Evolutionary conservation across 2,329 filamentous ascomycete genomes (phyloP), one percentile per base, ranked within the genome.

Genomic region (Colletotrichum sp.): DNA sequence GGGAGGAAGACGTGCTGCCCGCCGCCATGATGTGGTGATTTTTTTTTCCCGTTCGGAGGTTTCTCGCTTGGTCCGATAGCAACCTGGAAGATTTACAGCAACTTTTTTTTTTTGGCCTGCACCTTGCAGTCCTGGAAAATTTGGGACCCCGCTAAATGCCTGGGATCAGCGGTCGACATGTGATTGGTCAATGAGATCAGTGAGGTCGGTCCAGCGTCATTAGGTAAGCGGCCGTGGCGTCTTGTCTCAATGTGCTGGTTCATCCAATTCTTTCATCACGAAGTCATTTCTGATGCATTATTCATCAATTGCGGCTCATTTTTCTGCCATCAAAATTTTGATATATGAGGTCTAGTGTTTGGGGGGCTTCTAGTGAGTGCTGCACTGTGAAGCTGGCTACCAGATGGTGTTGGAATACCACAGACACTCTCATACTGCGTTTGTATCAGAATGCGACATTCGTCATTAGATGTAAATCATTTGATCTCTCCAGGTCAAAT

Each of bases 1-100:
- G 87, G 76, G 91, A 92, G 77, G 92, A 93, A 76, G 89, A 89
- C 65, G 88, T 89, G 83, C 88, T 90, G 79, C 83, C 83, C 77
- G 85, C 83, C 71, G 75, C 72, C 75, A 78, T 78, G 72, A 64
- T 71, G 52, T 66, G 38, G 36, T 72, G 38, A 26, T 48, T 36
- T 60, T 43, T 48, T 21, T 48, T n/a, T 12, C 43, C 43, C n/a
- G 43, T 52, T 52, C 43, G 60, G 68, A 28, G 18, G 61, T 66
- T 62, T 65, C 73, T 73, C 70, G 56, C 34, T 32, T 60, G 56
- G 64, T 34, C 73, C 32, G 70, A 21, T 21, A 52, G 43, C 43
- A 52, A 52, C 43, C 43, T 73, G 48, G 70, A 76, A 76, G 58
- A 73, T 67, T 69, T 75, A 52, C 43, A 21, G 43, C 64, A 75